Evolutionary conservation across 352 stramenopile genomes (phyloP).

Genomic region (Pythium pyrilobum): DNA sequence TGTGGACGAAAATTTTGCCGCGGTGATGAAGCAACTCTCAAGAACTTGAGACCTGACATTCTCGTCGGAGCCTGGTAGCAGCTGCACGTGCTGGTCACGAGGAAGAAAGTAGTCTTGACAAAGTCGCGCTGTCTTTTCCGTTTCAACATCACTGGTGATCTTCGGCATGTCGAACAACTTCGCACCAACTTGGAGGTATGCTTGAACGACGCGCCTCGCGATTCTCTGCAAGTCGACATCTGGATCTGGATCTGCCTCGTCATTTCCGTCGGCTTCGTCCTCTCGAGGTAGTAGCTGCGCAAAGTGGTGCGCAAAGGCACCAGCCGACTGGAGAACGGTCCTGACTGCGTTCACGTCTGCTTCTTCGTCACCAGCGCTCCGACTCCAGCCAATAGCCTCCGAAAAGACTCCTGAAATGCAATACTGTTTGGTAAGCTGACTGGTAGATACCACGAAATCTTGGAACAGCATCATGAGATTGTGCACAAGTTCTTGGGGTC

Average conservation of each 20-base stretch:
- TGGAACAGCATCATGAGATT: not conserved
- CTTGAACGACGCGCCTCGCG: constrained; percentile 1
- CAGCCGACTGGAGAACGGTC: not conserved
- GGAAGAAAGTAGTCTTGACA: constrained; percentile 19
- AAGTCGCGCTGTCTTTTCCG: not conserved
- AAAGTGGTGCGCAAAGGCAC: constrained; percentile 3
- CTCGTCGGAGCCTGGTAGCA: not conserved
- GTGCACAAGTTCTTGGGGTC: not conserved
- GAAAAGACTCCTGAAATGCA: too few species aligned
- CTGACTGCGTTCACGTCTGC: not conserved
- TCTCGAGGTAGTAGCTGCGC: not conserved
- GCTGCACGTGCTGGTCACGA: constrained; percentile 2
- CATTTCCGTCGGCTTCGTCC: not conserved
- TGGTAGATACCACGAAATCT: too few species aligned
- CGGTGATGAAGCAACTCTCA: constrained; percentile 14
- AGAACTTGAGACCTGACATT: constrained; percentile 6
- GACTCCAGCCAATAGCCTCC: too few species aligned
- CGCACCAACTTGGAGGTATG: constrained; percentile 12
- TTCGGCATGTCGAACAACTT: constrained; percentile 4
- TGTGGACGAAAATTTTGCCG: constrained; percentile 7
- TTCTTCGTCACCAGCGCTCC: not conserved
- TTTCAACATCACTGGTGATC: not conserved
- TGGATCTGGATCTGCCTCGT: not conserved
- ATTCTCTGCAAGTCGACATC: not conserved
- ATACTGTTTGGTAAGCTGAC: too few species aligned